Evolutionary conservation across 73 alveolate genomes (phyloP), one percentile per base, ranked within the genome.

Genomic region (Paramecium caudatum): DNA sequence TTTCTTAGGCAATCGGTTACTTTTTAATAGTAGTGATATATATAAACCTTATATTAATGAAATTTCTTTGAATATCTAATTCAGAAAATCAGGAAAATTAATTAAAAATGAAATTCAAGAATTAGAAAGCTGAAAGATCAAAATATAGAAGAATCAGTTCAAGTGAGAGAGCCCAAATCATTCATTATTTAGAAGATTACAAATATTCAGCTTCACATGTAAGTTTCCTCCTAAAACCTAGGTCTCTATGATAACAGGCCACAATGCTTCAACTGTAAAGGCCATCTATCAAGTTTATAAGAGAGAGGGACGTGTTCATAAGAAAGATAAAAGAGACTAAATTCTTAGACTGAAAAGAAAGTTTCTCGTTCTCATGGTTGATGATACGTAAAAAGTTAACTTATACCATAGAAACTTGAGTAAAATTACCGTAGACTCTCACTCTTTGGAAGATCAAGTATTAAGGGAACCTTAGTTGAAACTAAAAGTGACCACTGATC

Each of bases 211-310:
- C 83, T 15, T 33, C 83, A 13, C 49, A 65, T 33, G 83, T 65
- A 65, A 33, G 16, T 0, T 21, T 65, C 16, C 39, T 30, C 17
- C 10, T 7, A 2, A 1, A 12, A 65, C 39, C 34, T 10, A 12
- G 88, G 65, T 74, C 8, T 36, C 88, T 0, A 19, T 27, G 47
- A 23, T 41, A 41, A 74, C 88, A 41, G 88, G 88, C 1, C 88
- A 74, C 46, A 74, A 74, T 41, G 25, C 33, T 5, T 74, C 88
- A 0, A 74, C 88, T 6, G 43, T 74, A 1, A 74, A 74, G 43
- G 88, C 88, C 55, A 74, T 74, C 17, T 74, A 41, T 45, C 16
- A 39, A 21, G 45, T 74, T 17, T 74, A 74, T 74, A 74, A 74
- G 33, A 74, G 43, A 21, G 69, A 74, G 32, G 88, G 88, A 0